Evolutionary conservation across 805 yeast species (phyloP), one percentile per base, ranked within the genome.

Genomic region (Metschnikowia koreensis): DNA sequence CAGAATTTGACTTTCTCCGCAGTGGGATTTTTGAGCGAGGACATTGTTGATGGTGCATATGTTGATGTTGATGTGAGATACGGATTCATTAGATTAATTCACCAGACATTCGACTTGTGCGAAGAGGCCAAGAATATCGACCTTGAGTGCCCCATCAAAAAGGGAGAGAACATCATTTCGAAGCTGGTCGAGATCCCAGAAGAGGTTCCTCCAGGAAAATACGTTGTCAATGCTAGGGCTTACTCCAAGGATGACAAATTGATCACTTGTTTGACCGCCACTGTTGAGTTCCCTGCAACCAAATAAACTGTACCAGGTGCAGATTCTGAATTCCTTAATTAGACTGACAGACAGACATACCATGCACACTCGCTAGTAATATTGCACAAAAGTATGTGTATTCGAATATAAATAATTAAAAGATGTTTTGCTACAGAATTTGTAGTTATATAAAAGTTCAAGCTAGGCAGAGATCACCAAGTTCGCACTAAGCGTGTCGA

Each of bases 191-290:
- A 85, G 62, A 82, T 94, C 51, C 99, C 99, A 15, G 75, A 78
- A 13, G 94, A 90, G 67, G 96, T 93, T 33, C 99, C 99, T 53
- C 97, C 98, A 22, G 99, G 99, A 39, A 86, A 81, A 65, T 94
- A 94, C 73, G 74, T 81, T 31, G 96, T 93, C 28, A 74, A 79
- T 47, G 98, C 97, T 16, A 83, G 93, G 64, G 99, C 98, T 2
- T 94, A 81, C 74, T 90, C 96, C 39, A 82, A 75, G 40, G 89
- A 87, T 49, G 97, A 90, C 63, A 86, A 80, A 38, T 80, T 87
- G 56, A 83, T 94, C 57, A 83, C 97, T 26, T 94, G 99, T 69
- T 74, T 94, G 60, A 81, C 88, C 22, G 94, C 90, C 7, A 79
- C 83, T 10, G 81, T 87, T 38, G 84, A 78, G 47, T 81, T 81